Base-by-base conservation (phyloP, 371 early-diverging fungal species). In the Phascolomyces articulosus region DNA sequence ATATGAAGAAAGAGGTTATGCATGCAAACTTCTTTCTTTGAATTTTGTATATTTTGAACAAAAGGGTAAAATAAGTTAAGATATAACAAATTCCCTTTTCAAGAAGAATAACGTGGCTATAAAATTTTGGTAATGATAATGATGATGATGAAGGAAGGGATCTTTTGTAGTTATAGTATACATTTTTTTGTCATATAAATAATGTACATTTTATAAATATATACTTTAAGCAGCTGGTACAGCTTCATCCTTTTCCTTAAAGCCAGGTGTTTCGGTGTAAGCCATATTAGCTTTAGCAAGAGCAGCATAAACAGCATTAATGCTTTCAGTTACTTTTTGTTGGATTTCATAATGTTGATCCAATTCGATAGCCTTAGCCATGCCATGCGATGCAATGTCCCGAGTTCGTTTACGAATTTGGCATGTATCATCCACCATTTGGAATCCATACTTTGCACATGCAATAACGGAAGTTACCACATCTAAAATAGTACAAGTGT, bases 271-370 rank as follows among this genome's bases (percentile, higher is more conserved):
- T 64, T 87, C 84, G 58, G 85, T 74, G 64, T 87, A 89, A 0
- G 89, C 89, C 40, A 82, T 76, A 2, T 82, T 72, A 13, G 89
- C 89, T 71, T 86, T 75, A n/a, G 73, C 55, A 24, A 78, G 16
- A 0, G 79, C 79, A 26, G 65, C 63, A 16, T 70, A 69, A 48
- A 78, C 79, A 15, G 84, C 78, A 27, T 63, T 47, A 8, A 63
- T 23, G 23, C 41, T 40, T 24, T 84, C 82, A 8, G 80, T 76
- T 38, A 88, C 77, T 26, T 75, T 81, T 40, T 83, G 80, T 55
- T 88, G 88, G 21, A 88, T 76, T 40, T 87, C 79, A 74, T 84
- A 88, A 24, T 86, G 79, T 51, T 79, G 75, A 53, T 90, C 90
- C 9, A 90, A 63, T 58, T 90, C 87, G 16, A 85, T 69, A 7